Percentiles rank a stretch among this genome's conserved stretches.
These are phyloP conservation scores for Xylariaceae sp. DNA, from an alignment of 2,329 filamentous ascomycete genomes.

Conservation along the genomic window DNA sequence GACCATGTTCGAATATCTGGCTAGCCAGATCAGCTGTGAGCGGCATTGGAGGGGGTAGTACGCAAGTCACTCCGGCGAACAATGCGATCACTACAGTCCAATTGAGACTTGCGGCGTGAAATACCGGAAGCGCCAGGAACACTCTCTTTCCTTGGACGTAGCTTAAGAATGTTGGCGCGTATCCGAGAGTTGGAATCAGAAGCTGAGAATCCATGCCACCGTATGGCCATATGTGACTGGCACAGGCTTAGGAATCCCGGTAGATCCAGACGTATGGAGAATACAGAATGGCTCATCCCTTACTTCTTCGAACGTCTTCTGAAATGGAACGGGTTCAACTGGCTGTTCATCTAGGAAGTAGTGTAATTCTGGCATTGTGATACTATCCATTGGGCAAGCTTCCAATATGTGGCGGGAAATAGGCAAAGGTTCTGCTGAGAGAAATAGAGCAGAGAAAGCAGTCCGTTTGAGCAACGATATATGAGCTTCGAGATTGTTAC, in stretches of 20 bases:
- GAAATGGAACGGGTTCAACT: too few species aligned
- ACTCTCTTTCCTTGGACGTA: too few species aligned
- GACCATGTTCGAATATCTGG: slow-evolving; percentile 3
- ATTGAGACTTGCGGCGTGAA: too few species aligned
- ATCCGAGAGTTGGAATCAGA: too few species aligned
- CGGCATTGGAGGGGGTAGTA: neutral
- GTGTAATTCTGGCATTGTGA: too few species aligned
- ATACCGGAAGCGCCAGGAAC: too few species aligned
- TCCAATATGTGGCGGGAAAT: too few species aligned
- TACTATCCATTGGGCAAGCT: too few species aligned
- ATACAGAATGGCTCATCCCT: slow-evolving; percentile 2
- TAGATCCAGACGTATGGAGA: slow-evolving; percentile 5
- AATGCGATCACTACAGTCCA: slow-evolving; percentile 2
- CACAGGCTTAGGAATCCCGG: slow-evolving; percentile 2
- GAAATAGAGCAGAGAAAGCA: neutral
- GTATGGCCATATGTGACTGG: neutral
- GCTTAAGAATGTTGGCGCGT: too few species aligned
- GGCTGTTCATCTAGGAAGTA: too few species aligned
- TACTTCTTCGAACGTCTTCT: neutral
- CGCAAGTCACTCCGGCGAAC: slow-evolving; percentile 2
- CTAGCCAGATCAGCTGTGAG: slow-evolving; percentile 1
- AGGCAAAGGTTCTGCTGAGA: too few species aligned
- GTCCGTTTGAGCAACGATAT: neutral
- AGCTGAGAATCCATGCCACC: too few species aligned
- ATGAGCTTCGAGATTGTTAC: neutral